These are phyloP conservation scores for Eucalyptus polyanthemos DNA, from an alignment of 345 rosid genomes.

Conservation along the genomic window DNA sequence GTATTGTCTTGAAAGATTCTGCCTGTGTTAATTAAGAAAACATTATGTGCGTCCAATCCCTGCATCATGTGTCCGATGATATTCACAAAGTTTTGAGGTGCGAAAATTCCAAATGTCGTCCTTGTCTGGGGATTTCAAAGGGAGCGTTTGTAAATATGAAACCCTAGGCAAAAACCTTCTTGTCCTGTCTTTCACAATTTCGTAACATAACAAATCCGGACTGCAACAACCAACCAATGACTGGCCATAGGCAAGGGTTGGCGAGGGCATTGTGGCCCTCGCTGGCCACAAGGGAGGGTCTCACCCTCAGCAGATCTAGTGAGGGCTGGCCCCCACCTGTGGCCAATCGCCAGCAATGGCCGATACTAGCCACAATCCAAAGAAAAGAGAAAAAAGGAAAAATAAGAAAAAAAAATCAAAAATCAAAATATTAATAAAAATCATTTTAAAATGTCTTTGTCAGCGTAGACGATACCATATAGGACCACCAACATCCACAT, in stretches of 20 bases:
- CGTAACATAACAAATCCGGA: rapidly evolving
- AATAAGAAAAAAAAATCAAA: too few species aligned
- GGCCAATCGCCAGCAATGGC: too few species aligned
- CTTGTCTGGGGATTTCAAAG: background rate
- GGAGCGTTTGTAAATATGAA: background rate
- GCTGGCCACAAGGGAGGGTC: rapidly evolving
- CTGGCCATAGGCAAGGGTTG: rapidly evolving
- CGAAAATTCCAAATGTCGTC: background rate
- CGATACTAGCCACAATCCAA: rapidly evolving
- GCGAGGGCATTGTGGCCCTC: too few species aligned
- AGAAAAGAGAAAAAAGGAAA: rapidly evolving
- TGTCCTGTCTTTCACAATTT: background rate
- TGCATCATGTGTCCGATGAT: background rate
- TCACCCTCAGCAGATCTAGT: rapidly evolving
- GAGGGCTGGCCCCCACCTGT: rapidly evolving
- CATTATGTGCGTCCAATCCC: background rate
- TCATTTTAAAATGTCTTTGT: too few species aligned
- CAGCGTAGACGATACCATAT: rapidly evolving
- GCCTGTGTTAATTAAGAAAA: background rate
- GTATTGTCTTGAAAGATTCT: background rate
- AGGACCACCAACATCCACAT: rapidly evolving
- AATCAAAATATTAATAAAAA: too few species aligned
- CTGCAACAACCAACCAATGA: background rate
- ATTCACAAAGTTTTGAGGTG: background rate
- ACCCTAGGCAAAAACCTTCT: background rate